Evolutionary conservation across 495 filamentous ascomycete genomes (phyloP).

Genomic region (Penicillium salamii): DNA sequence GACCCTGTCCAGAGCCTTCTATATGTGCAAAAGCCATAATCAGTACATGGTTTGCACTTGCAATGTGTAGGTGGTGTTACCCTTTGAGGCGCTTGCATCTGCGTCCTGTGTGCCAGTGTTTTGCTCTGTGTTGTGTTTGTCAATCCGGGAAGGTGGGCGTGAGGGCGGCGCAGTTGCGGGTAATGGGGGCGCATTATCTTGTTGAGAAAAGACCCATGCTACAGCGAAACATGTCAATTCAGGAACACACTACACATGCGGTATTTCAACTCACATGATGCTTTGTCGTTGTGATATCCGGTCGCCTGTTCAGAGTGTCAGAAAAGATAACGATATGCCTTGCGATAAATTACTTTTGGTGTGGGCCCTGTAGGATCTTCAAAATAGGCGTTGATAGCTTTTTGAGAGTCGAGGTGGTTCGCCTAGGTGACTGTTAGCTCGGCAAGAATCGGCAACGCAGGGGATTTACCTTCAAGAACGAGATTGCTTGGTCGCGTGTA

Average conservation of each 20-base stretch:
- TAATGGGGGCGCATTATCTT: slow-evolving; percentile 45
- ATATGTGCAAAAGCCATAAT: slow-evolving; percentile 3
- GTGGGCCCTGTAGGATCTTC: slow-evolving; percentile 46
- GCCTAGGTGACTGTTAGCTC: slow-evolving; percentile 31
- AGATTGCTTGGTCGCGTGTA: slow-evolving; percentile 43
- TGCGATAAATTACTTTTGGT: slow-evolving; percentile 25
- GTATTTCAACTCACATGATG: slow-evolving; percentile 15
- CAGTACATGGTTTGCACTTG: slow-evolving; percentile 11
- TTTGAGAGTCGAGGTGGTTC: slow-evolving; percentile 45
- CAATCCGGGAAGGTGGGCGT: slow-evolving; percentile 66
- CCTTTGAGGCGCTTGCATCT: slow-evolving; percentile 13
- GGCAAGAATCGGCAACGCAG: not conserved
- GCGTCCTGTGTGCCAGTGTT: slow-evolving; percentile 7
- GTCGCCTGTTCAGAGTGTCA: slow-evolving; percentile 12
- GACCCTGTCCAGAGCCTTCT: slow-evolving; percentile 42
- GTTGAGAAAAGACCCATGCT: slow-evolving; percentile 58
- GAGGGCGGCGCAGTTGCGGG: slow-evolving; percentile 55
- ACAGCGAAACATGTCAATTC: slow-evolving; percentile 7
- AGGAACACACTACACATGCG: not conserved
- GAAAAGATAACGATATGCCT: not conserved
- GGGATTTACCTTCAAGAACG: slow-evolving; percentile 44
- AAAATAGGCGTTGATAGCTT: slow-evolving; percentile 53
- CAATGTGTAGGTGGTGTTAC: slow-evolving; percentile 9
- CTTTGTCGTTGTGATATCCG: slow-evolving; percentile 20
- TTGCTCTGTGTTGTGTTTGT: slow-evolving; percentile 36